phyloP scores from a whole-genome alignment of 208 protist species.

The Leishmania braziliensis region DNA sequence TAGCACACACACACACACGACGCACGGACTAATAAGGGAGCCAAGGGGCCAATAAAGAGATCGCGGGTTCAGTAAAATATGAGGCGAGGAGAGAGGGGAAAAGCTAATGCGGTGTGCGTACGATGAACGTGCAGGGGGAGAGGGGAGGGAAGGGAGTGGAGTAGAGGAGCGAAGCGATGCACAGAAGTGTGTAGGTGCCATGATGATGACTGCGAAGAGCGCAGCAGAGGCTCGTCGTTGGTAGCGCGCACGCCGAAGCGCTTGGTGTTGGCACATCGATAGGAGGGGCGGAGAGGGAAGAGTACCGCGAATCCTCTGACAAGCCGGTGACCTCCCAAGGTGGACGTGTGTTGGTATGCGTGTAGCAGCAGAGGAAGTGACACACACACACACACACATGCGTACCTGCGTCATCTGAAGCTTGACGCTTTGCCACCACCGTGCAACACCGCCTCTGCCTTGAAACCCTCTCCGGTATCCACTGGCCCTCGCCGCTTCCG shows the following conservation, averaged over 20 bases:
- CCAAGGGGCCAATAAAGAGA: too few relatives aligned
- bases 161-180: neutral
- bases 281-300: neutral
- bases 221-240: neutral
- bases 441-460: neutral
- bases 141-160: neutral
- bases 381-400: neutral
- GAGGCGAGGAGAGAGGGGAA: neutral
- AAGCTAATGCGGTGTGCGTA: neutral
- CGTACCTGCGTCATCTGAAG: neutral
- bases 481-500: neutral
- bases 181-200: neutral
- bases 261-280: neutral
- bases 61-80: neutral
- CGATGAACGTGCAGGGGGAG: neutral
- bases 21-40: too few relatives aligned
- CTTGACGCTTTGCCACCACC: neutral
- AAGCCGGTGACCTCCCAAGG: neutral
- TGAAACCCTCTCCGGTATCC: neutral
- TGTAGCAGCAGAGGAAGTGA: neutral
- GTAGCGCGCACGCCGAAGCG: neutral
- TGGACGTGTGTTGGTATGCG: neutral
- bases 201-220: neutral
- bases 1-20: too few relatives aligned
- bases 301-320: neutral